Percentiles rank a stretch among this genome's conserved stretches.
Conservation (phyloP, 805 yeast genomes). For the Candida ascalaphidarum region DNA sequence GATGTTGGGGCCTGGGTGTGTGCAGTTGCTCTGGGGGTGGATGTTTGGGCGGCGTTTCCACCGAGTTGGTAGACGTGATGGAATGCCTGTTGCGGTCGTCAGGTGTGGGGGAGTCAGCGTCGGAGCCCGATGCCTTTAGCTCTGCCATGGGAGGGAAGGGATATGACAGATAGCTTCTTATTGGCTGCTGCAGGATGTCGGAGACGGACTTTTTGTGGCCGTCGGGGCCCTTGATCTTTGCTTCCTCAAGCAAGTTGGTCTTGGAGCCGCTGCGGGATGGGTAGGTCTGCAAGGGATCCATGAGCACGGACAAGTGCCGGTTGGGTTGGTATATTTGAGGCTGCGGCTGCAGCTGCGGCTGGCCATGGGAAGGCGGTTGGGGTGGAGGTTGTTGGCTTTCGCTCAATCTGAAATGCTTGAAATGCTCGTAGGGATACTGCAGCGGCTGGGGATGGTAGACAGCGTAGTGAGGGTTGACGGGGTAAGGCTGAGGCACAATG, state of each 20-base stretch:
- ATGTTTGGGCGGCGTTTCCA: no score
- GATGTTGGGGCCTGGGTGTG: no score
- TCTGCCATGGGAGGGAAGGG: no score
- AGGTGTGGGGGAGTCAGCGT: no score
- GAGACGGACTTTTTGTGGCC: neutral
- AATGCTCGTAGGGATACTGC: no score
- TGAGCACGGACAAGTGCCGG: constrained; percentile 33
- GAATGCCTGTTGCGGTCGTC: no score
- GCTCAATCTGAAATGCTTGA: no score
- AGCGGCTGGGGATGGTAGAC: constrained; percentile 17
- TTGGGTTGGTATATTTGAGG: constrained; percentile 10
- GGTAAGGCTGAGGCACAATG: constrained; percentile 26
- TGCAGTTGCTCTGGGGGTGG: no score
- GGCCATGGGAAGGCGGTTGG: no score
- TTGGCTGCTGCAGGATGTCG: neutral
- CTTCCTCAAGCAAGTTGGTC: constrained; percentile 2
- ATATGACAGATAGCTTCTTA: neutral
- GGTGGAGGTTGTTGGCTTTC: no score
- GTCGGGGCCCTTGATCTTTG: constrained; percentile 3
- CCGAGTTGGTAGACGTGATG: no score
- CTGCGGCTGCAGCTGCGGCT: constrained; percentile 1
- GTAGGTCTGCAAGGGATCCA: constrained; percentile 27
- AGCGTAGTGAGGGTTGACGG: constrained; percentile 26
- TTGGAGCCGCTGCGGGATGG: constrained; percentile 10
- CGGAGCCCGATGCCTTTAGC: no score